Conservation (phyloP, 2,329 filamentous ascomycete species). For the Eurotiales sp. region DNA sequence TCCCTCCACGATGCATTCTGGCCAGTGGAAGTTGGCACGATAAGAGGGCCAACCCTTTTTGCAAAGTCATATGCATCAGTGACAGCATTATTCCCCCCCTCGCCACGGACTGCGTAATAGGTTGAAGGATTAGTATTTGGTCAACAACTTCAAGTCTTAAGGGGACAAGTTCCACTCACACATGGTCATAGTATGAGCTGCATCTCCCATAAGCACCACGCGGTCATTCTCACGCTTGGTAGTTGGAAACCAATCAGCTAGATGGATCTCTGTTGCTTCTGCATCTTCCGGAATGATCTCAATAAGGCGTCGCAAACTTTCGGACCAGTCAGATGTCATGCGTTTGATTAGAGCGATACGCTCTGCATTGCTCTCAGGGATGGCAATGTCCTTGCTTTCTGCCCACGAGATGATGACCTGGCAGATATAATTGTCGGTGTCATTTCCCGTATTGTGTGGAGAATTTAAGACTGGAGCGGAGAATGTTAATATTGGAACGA, state of each 20-base stretch:
- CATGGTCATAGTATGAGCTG: constrained; percentile 59
- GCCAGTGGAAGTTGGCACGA: not conserved
- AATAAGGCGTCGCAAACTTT: constrained; percentile 47
- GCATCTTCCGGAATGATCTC: constrained; percentile 39
- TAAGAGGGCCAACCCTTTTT: constrained; percentile 24
- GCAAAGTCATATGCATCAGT: constrained; percentile 49
- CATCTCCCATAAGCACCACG: constrained; percentile 52
- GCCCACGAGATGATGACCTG: constrained; percentile 55
- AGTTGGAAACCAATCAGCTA: constrained; percentile 49
- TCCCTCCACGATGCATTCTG: constrained; percentile 1
- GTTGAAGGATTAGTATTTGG: not conserved
- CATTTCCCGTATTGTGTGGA: constrained; percentile 39
- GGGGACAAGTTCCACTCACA: constrained; percentile 42
- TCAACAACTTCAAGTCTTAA: not conserved
- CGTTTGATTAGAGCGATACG: constrained; percentile 42
- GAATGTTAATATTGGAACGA: not conserved
- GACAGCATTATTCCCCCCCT: constrained; percentile 57
- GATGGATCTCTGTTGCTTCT: constrained; percentile 44
- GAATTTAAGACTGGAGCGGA: constrained; percentile 47
- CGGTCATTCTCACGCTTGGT: constrained; percentile 34
- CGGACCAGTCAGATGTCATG: constrained; percentile 47
- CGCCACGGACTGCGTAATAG: constrained; percentile 47
- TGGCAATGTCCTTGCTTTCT: constrained; percentile 28
- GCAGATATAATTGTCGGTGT: constrained; percentile 39
- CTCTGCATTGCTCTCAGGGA: constrained; percentile 40